Evolutionary conservation across 306 rosid species (phyloP).

Genomic region (Acmispon strigosus): DNA sequence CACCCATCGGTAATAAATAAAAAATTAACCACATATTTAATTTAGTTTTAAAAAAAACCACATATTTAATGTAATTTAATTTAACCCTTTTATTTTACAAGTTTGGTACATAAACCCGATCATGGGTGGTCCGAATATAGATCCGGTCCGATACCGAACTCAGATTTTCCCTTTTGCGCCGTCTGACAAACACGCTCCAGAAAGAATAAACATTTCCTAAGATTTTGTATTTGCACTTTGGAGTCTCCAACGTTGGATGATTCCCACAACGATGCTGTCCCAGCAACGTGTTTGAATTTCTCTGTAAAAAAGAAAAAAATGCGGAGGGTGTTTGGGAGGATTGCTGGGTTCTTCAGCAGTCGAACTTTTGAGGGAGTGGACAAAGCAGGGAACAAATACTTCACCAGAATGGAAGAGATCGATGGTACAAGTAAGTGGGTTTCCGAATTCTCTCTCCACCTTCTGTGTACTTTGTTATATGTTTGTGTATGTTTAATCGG

Average conservation of each 20-base stretch:
- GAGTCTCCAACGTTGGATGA: constrained; percentile 4
- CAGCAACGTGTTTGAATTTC: constrained; percentile 12
- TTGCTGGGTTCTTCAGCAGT: constrained; percentile 45
- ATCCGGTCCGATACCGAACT: too few species aligned
- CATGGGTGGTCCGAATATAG: too few species aligned
- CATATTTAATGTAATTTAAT: too few species aligned
- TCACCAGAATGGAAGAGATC: constrained; percentile 52
- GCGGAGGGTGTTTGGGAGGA: constrained; percentile 60
- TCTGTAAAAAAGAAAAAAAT: constrained; percentile 18
- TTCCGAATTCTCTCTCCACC: constrained; percentile 10
- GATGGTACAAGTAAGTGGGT: constrained; percentile 73
- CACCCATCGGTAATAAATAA: too few species aligned
- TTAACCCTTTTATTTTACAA: too few species aligned
- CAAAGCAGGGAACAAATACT: constrained; percentile 74
- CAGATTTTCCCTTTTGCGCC: too few species aligned
- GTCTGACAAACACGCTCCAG: neutral
- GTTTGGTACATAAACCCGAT: too few species aligned
- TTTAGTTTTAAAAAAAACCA: too few species aligned
- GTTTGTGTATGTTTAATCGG: neutral
- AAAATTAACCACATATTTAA: too few species aligned
- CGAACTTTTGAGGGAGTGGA: constrained; percentile 57
- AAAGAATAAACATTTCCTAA: neutral
- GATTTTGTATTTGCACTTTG: neutral
- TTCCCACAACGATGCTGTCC: neutral
- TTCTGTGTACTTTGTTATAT: neutral